Conservation (phyloP, 2,329 filamentous ascomycete species). For the Furcasterigmium furcatum region DNA sequence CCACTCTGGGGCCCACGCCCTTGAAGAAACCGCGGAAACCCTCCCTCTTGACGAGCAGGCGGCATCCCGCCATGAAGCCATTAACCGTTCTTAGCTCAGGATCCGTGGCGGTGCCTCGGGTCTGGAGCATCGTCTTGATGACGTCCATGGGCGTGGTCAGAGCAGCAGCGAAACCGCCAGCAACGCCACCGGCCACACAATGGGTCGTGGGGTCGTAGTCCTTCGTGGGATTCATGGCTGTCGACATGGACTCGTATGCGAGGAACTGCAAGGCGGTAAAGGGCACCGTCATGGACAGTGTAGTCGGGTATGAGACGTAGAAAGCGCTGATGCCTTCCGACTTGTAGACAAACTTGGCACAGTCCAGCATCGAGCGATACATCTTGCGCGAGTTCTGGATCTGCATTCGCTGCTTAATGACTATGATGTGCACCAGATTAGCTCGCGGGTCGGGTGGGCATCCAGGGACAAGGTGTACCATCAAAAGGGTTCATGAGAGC, state of each 20-base stretch:
- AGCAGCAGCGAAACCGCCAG: conserved; percentile 89
- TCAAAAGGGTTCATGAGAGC: conserved; percentile 99
- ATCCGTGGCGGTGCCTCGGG: conserved; percentile 79
- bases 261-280: conserved; percentile 97
- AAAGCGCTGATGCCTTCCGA: conserved; percentile 88
- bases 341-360: conserved; percentile 82
- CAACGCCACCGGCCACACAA: conserved; percentile 86
- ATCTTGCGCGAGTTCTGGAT: conserved; percentile 85
- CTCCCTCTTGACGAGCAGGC: conserved; percentile 78
- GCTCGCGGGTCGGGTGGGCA: background rate
- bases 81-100: conserved; percentile 81
- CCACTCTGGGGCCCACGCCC: conserved; percentile 83
- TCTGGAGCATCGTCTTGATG: conserved; percentile 96
- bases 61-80: conserved; percentile 74
- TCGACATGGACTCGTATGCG: conserved; percentile 95
- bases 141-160: conserved; percentile 96
- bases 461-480: conserved; percentile 48
- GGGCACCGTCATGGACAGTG: conserved; percentile 95
- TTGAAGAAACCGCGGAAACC: conserved; percentile 89
- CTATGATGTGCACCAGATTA: conserved; percentile 39
- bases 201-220: conserved; percentile 91
- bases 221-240: conserved; percentile 82
- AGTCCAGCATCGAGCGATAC: conserved; percentile 84
- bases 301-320: conserved; percentile 98
- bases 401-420: conserved; percentile 99